Conservation (phyloP, 2,329 filamentous ascomycete species). For the Chaetoscypha palmicola region DNA sequence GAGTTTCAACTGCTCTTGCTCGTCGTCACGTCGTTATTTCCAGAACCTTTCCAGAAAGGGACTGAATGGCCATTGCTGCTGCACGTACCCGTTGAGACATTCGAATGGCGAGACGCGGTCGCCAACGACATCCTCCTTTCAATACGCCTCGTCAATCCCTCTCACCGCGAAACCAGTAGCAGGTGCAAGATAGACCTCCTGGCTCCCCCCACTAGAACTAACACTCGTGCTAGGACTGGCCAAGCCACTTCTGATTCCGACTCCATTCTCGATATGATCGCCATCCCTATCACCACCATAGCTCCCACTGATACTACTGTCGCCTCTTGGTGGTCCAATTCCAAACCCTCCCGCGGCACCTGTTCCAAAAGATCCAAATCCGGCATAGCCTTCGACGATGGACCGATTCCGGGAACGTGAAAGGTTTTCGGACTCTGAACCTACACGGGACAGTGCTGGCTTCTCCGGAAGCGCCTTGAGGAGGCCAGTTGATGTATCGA, state of each 20-base stretch:
- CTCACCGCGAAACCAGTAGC: not conserved
- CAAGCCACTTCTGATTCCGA: slow-evolving; percentile 22
- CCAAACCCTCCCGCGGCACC: slow-evolving; percentile 19
- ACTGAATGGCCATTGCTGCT: too few species aligned
- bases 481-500: slow-evolving; percentile 64
- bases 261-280: slow-evolving; percentile 1
- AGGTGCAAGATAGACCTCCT: slow-evolving; percentile 15
- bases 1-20: too few species aligned
- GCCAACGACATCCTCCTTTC: not conserved
- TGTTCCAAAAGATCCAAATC: slow-evolving; percentile 15
- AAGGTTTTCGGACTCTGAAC: slow-evolving; percentile 23
- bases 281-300: slow-evolving; percentile 13
- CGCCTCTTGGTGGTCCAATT: slow-evolving; percentile 23
- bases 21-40: too few species aligned
- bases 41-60: too few species aligned
- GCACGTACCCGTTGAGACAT: too few species aligned
- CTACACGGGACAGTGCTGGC: slow-evolving; percentile 53
- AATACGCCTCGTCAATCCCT: slow-evolving; percentile 3
- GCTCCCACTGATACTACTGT: slow-evolving; percentile 15
- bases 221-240: slow-evolving; percentile 31
- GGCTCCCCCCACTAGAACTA: slow-evolving; percentile 23
- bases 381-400: slow-evolving; percentile 18
- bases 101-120: too few species aligned
- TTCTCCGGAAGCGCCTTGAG: slow-evolving; percentile 66
- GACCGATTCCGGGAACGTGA: slow-evolving; percentile 17